phyloP scores from a whole-genome alignment of 176 grass and related monocot species.

The Oryza nivara region DNA sequence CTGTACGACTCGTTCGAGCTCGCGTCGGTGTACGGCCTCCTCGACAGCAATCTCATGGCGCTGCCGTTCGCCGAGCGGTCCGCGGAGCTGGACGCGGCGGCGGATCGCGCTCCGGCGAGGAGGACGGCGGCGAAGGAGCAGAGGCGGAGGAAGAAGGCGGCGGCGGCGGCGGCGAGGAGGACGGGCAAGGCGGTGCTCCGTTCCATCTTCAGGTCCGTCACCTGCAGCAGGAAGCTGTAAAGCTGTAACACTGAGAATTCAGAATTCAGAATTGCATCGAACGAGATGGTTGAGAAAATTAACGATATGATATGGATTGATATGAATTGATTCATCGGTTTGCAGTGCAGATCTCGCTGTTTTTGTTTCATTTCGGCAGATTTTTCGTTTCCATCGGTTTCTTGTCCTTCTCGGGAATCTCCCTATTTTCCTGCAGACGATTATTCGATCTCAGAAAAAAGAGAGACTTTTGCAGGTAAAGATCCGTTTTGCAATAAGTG shows the following conservation, averaged over 20 bases:
- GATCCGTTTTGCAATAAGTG: background rate
- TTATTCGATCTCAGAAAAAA: background rate
- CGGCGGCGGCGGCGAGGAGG: conserved; percentile 23
- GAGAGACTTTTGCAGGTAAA: background rate
- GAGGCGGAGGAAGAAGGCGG: background rate
- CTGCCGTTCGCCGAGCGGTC: conserved; percentile 29
- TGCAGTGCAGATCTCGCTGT: background rate
- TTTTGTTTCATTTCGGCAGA: background rate
- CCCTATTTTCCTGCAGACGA: background rate
- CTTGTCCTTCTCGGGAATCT: background rate
- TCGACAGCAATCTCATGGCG: conserved; percentile 57
- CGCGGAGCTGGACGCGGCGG: background rate
- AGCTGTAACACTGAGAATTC: background rate
- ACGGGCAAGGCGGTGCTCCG: conserved; percentile 36
- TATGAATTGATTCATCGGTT: background rate
- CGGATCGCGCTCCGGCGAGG: background rate
- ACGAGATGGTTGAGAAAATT: background rate
- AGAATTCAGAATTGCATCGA: background rate
- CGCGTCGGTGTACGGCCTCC: conserved; percentile 49
- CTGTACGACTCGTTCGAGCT: conserved; percentile 80
- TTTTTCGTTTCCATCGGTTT: conserved; percentile 5
- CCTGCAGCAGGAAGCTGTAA: conserved; percentile 23
- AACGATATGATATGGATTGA: background rate
- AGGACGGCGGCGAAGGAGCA: background rate
- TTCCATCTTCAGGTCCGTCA: conserved; percentile 29